These are phyloP conservation scores for Monosporascus sp. DNA, from an alignment of 2,329 filamentous ascomycete genomes.

Conservation along the genomic window DNA sequence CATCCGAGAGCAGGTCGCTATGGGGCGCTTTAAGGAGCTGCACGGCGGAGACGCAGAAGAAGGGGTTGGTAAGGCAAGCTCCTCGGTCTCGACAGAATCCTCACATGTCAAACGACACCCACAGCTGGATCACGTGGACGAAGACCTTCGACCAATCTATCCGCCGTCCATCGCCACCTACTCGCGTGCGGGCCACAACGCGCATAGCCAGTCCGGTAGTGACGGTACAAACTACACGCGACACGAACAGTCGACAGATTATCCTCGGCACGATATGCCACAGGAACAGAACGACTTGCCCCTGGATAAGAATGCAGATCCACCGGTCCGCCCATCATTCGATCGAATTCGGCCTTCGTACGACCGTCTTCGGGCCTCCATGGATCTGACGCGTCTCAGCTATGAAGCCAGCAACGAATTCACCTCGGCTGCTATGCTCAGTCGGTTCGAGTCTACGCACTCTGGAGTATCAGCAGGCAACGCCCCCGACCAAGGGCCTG, in stretches of 20 bases:
- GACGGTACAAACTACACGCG: slow-evolving; percentile 88
- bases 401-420: slow-evolving; percentile 89
- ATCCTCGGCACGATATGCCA: slow-evolving; percentile 15
- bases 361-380: slow-evolving; percentile 78
- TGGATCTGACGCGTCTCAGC: slow-evolving; percentile 78
- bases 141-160: slow-evolving; percentile 90
- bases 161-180: slow-evolving; percentile 81
- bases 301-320: slow-evolving; percentile 15
- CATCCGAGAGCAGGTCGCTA: slow-evolving; percentile 82
- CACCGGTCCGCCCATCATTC: slow-evolving; percentile 47
- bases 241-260: slow-evolving; percentile 57
- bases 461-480: slow-evolving; percentile 27
- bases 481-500: slow-evolving; percentile 11
- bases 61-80: slow-evolving; percentile 32
- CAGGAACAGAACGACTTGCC: slow-evolving; percentile 18
- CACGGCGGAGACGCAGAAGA: slow-evolving; percentile 31
- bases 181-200: slow-evolving; percentile 61
- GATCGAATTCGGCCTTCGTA: slow-evolving; percentile 77
- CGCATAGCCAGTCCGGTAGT: slow-evolving; percentile 85
- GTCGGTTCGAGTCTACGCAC: slow-evolving; percentile 72
- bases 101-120: slow-evolving; percentile 52
- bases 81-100: slow-evolving; percentile 34
- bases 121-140: slow-evolving; percentile 64
- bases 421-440: slow-evolving; percentile 80
- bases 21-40: slow-evolving; percentile 77